Evolutionary conservation across 805 yeast genomes (phyloP), one percentile per base, ranked within the genome.

Genomic region (Candida caryicola): DNA sequence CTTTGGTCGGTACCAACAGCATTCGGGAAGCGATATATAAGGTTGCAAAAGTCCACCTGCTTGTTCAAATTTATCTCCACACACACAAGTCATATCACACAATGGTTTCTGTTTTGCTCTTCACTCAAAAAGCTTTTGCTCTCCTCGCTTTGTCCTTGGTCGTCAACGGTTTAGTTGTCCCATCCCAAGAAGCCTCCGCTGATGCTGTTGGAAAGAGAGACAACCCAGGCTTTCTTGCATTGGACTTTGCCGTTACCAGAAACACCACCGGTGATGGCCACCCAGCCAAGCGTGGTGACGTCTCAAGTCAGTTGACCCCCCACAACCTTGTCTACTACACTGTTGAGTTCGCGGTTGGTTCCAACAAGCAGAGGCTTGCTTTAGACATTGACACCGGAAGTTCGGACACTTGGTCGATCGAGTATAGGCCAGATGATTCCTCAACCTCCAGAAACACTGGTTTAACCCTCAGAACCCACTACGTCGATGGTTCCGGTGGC

Each of bases 401-500:
- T 7, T 61, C 70, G 5, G 73, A 68, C 46, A 51, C 66, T 33
- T 66, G 71, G 71, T 16, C 34, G 6, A 38, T 32, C 4, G 69
- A 78, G 1, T 76, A 74, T 51, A 65, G 70, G 45, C 62, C 71
- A 4, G 49, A 47, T 4, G 36, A 45, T 3, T 74, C 80, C 0
- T 44, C 51, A 17, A 39, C 74, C 2, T 76, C 68, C 56, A 44
- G 51, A 4, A 77, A 76, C 47, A 43, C 49, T 15, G 59, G 79
- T 1, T 66, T 66, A 6, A 54, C 57, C 3, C 41, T 49, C 1
- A 76, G 76, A 46, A 76, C 76, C 43, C 30, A 51, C 4, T 77
- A 76, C 44, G 79, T 71, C 4, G 82, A 77, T 51, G 53, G 59
- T 5, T 65, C 77, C 1, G 60, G 49, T 35, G 80, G 80, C 3